Percentiles rank a stretch among this genome's conserved stretches.
Evolutionary conservation across 2,329 filamentous ascomycete species (phyloP).

Genomic region (Coniochaeta hoffmannii): DNA sequence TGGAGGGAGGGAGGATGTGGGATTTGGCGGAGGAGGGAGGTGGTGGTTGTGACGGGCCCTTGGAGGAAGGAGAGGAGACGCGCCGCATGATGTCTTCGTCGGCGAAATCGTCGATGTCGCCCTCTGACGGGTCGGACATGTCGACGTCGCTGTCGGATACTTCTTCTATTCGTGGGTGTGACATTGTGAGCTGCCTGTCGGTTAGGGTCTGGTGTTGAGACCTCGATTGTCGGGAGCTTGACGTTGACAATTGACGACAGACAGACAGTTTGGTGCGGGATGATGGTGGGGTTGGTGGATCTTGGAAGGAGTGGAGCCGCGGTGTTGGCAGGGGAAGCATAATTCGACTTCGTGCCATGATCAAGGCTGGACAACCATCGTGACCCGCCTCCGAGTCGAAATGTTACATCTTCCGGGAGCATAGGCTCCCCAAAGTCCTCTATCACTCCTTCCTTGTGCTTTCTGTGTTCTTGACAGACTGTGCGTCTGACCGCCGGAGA

Average conservation of each 20-base stretch:
- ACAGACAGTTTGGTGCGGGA: constrained; percentile 1
- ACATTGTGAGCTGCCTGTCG: constrained; percentile 46
- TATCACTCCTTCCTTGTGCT: too few species aligned
- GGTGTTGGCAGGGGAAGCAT: not conserved
- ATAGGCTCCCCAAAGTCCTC: too few species aligned
- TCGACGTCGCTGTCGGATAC: constrained; percentile 73
- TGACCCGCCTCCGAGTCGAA: not conserved
- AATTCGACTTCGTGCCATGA: not conserved
- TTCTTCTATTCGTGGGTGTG: constrained; percentile 86
- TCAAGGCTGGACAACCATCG: not conserved
- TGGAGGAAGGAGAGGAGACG: constrained; percentile 18
- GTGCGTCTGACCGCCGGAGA: too few species aligned
- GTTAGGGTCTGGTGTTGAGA: constrained; percentile 26
- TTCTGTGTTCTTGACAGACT: too few species aligned
- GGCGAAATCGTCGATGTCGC: constrained; percentile 63
- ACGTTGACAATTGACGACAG: not conserved
- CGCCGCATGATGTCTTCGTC: constrained; percentile 50
- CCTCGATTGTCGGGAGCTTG: not conserved
- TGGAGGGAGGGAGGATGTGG: constrained; percentile 8
- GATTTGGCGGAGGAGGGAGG: not conserved
- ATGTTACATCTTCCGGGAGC: too few species aligned
- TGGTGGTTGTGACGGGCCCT: constrained; percentile 18
- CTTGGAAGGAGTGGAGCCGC: too few species aligned
- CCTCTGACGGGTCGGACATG: constrained; percentile 77
- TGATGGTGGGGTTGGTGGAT: not conserved